A percentile compares a stretch with the other conserved stretches of the same genome.
Conservation (phyloP, 352 stramenopile species). For the Hyphochytrium catenoides region DNA sequence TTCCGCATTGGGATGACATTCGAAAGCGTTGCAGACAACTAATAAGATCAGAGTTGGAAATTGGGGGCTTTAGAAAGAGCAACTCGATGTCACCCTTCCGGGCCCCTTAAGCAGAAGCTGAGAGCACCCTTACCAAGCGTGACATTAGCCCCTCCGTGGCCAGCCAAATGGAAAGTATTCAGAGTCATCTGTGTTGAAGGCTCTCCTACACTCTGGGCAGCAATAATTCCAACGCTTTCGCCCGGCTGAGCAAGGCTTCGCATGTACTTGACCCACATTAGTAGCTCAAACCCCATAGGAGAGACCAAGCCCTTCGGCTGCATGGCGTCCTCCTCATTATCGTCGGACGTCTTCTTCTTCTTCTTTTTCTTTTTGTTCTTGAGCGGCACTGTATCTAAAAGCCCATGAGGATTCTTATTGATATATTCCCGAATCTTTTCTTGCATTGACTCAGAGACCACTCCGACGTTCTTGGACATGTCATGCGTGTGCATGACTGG, state of each 20-base stretch:
- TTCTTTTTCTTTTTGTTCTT: constrained; percentile 28
- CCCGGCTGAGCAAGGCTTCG: constrained; percentile 83
- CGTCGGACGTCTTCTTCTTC: constrained; percentile 50
- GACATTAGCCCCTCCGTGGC: constrained; percentile 95
- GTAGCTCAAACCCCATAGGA: constrained; percentile 56
- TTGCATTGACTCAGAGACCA: constrained; percentile 62
- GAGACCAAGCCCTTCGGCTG: constrained; percentile 31
- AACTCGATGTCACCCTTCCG: too few species aligned
- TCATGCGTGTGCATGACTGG: constrained; percentile 62
- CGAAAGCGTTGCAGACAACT: too few species aligned
- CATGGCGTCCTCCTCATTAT: constrained; percentile 21
- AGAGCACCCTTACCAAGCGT: too few species aligned
- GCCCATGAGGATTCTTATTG: constrained; percentile 35
- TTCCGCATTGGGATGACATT: too few species aligned
- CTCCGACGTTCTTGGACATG: constrained; percentile 52
- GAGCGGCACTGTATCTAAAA: constrained; percentile 26
- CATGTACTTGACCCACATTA: constrained; percentile 96
- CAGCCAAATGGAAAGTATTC: constrained; percentile 99
- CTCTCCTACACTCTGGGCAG: constrained; percentile 95
- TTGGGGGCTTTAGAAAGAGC: too few species aligned
- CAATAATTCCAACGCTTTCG: constrained; percentile 94
- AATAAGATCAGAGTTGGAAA: too few species aligned
- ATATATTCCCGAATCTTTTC: constrained; percentile 45
- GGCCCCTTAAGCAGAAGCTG: too few species aligned
- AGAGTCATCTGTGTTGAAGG: constrained; percentile 99